Conservation (phyloP, 371 early-diverging fungal genomes). For the Mucor piriformis region DNA sequence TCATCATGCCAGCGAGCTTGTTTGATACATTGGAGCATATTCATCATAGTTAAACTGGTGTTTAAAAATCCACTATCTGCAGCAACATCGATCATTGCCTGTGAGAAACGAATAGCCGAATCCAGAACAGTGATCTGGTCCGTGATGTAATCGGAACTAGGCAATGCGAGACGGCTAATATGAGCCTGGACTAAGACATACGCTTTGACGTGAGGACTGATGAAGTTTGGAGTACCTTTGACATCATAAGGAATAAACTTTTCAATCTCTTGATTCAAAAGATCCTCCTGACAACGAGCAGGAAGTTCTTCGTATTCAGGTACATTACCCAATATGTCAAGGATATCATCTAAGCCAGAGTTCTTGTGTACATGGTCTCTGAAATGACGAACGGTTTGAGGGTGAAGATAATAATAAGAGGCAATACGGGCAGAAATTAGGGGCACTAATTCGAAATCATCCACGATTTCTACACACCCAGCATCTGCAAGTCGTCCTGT, state of each 20-base stretch:
- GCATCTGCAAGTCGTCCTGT: slow-evolving; percentile 68
- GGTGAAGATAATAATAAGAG: slow-evolving; percentile 87
- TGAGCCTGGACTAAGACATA: slow-evolving; percentile 89
- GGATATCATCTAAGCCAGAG: slow-evolving; percentile 59
- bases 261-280: slow-evolving; percentile 78
- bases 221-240: slow-evolving; percentile 57
- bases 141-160: slow-evolving; percentile 89
- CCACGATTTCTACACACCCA: slow-evolving; percentile 72
- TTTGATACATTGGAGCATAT: slow-evolving; percentile 85
- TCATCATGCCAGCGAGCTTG: slow-evolving; percentile 86
- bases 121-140: slow-evolving; percentile 93
- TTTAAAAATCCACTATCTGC: slow-evolving; percentile 71
- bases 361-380: slow-evolving; percentile 49
- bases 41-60: slow-evolving; percentile 70
- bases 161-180: slow-evolving; percentile 66
- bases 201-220: slow-evolving; percentile 88
- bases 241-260: slow-evolving; percentile 61
- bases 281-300: slow-evolving; percentile 91
- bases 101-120: slow-evolving; percentile 86
- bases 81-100: slow-evolving; percentile 91
- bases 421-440: slow-evolving; percentile 82
- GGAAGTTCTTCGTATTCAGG: slow-evolving; percentile 90
- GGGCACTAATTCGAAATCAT: slow-evolving; percentile 65
- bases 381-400: slow-evolving; percentile 78
- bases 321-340: slow-evolving; percentile 77